A percentile compares a stretch with the other conserved stretches of the same genome.
Evolutionary conservation across 1,284 basidiomycete species (phyloP).

Genomic region (Irpex lacteus): DNA sequence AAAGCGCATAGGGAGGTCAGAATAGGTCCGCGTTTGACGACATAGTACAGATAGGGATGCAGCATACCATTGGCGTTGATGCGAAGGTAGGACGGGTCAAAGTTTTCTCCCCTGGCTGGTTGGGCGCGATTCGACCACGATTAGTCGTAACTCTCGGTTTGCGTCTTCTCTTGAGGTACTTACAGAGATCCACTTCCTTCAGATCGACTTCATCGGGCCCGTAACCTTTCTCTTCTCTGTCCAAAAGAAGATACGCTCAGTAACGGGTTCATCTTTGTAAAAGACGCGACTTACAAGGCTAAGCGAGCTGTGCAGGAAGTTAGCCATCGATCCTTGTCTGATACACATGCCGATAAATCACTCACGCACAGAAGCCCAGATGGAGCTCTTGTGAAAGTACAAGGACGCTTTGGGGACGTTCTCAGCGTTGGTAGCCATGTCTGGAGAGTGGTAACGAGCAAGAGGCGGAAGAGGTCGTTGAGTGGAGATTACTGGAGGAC

Average conservation of each 20-base stretch:
- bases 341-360: constrained; percentile 5
- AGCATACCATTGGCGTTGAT: constrained; percentile 71
- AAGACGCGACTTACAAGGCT: constrained; percentile 40
- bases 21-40: background rate
- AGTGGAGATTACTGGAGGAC: background rate
- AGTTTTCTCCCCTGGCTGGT: constrained; percentile 67
- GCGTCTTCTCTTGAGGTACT: constrained; percentile 16
- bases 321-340: constrained; percentile 3
- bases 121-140: constrained; percentile 6
- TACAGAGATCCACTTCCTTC: constrained; percentile 61
- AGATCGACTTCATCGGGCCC: constrained; percentile 64
- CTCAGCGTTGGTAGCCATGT: constrained; percentile 16
- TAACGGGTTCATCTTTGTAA: background rate
- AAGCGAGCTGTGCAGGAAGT: constrained; percentile 37
- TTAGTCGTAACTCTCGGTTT: constrained; percentile 1
- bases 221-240: constrained; percentile 73
- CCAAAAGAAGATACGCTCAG: constrained; percentile 2
- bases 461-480: constrained; percentile 6
- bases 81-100: constrained; percentile 62
- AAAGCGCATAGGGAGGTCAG: background rate
- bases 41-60: background rate
- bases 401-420: constrained; percentile 33
- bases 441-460: background rate
- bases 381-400: constrained; percentile 47
- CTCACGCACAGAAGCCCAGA: constrained; percentile 65